These are phyloP conservation scores for Mycena indigotica DNA, from an alignment of 768 basidiomycete genomes.

Conservation along the genomic window DNA sequence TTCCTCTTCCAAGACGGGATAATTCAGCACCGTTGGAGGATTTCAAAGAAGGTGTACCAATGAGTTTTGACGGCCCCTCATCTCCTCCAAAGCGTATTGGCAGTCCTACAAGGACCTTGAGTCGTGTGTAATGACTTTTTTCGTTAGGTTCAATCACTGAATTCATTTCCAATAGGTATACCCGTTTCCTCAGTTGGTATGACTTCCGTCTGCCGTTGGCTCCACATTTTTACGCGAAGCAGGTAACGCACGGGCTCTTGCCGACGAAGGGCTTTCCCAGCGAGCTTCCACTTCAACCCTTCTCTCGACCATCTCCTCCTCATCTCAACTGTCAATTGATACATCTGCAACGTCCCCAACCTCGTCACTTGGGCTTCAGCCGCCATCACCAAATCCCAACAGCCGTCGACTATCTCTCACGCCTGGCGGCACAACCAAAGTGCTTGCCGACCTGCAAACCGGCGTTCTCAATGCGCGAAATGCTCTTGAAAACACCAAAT, in stretches of 20 bases:
- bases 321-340: slow-evolving; percentile 37
- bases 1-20: slow-evolving; percentile 70
- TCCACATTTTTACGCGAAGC: slow-evolving; percentile 29
- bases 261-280: slow-evolving; percentile 61
- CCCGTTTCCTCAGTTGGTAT: slow-evolving; percentile 77
- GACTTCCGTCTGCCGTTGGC: slow-evolving; percentile 36
- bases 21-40: slow-evolving; percentile 49
- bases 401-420: slow-evolving; percentile 59
- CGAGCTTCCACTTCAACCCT: slow-evolving; percentile 32
- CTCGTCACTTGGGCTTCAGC: slow-evolving; percentile 47
- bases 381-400: slow-evolving; percentile 47
- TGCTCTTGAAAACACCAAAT: slow-evolving; percentile 84
- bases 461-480: slow-evolving; percentile 78
- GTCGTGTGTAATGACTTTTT: slow-evolving; percentile 59
- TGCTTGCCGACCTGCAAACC: slow-evolving; percentile 83
- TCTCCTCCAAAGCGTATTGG: slow-evolving; percentile 53
- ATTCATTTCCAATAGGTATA: slow-evolving; percentile 74
- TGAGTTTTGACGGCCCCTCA: slow-evolving; percentile 49
- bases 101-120: slow-evolving; percentile 77
- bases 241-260: slow-evolving; percentile 85
- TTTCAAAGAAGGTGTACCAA: slow-evolving; percentile 76
- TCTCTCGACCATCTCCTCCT: slow-evolving; percentile 31
- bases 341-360: slow-evolving; percentile 33
- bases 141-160: too few species aligned
- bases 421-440: slow-evolving; percentile 83